Conservation (phyloP, 208 protist genomes). For the Endotrypanum monterogeii region DNA sequence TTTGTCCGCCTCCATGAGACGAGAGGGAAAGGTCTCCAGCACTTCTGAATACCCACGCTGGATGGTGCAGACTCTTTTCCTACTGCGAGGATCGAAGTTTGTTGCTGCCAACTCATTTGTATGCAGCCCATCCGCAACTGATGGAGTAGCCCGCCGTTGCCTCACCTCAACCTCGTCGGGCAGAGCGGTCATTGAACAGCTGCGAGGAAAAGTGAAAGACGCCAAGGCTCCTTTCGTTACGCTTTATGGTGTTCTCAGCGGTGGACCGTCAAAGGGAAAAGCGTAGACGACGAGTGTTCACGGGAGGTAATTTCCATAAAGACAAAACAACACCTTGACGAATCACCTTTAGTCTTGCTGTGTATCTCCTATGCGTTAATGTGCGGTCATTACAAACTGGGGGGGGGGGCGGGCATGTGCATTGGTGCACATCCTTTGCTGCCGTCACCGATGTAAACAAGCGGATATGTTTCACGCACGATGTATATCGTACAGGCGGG, state of each 20-base stretch:
- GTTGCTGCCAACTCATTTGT: constrained; percentile 49
- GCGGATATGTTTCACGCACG: neutral
- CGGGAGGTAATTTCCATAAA: neutral
- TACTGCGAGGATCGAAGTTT: constrained; percentile 67
- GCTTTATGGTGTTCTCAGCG: constrained; percentile 34
- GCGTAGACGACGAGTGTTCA: neutral
- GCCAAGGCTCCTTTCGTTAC: constrained; percentile 36
- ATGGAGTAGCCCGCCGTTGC: constrained; percentile 45
- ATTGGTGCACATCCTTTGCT: neutral
- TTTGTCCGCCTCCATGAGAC: constrained; percentile 7
- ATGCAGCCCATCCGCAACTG: constrained; percentile 35
- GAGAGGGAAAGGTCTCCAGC: neutral
- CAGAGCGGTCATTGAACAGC: constrained; percentile 40
- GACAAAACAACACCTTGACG: no score
- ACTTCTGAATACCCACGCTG: constrained; percentile 30
- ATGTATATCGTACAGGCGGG: neutral
- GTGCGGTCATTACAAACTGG: neutral
- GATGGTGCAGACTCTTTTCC: constrained; percentile 57
- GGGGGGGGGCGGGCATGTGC: no score
- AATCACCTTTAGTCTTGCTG: no score
- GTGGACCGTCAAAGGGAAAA: constrained; percentile 26
- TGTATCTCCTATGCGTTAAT: neutral
- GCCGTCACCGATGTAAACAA: constrained; percentile 3
- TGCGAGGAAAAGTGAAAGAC: constrained; percentile 36
- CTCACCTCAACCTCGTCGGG: constrained; percentile 38